A percentile compares a stretch with the other conserved stretches of the same genome.
Conservation (phyloP, 331 rosid species). For the Phaseolus coccineus region DNA sequence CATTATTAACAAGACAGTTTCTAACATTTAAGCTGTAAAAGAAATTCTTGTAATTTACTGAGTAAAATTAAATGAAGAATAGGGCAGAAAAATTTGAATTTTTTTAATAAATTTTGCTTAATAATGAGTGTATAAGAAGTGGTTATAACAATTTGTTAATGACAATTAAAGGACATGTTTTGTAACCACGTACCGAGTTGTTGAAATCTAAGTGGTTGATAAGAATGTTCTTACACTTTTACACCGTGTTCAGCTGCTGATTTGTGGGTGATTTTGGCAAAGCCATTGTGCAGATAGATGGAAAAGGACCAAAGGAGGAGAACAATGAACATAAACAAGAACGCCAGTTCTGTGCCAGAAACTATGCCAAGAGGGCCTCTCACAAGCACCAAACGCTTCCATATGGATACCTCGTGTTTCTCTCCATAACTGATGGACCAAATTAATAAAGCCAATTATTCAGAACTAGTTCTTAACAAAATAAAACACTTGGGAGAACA, state of each 20-base stretch:
- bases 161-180: background rate
- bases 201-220: slow-evolving; percentile 5
- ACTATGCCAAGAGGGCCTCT: slow-evolving; percentile 74
- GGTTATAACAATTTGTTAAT: background rate
- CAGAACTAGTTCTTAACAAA: background rate
- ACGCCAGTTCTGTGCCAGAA: slow-evolving; percentile 49
- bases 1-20: no score
- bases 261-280: slow-evolving; percentile 41
- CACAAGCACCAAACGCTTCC: slow-evolving; percentile 52
- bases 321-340: slow-evolving; percentile 59
- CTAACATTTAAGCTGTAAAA: no score
- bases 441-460: slow-evolving; percentile 17
- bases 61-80: no score
- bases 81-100: no score
- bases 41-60: no score
- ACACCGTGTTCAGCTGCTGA: slow-evolving; percentile 48
- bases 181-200: background rate
- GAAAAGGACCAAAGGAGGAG: slow-evolving; percentile 64
- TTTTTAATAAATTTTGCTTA: no score
- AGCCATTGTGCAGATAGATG: slow-evolving; percentile 31
- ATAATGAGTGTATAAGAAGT: no score
- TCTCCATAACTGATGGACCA: slow-evolving; percentile 11
- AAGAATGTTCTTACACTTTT: slow-evolving; percentile 54
- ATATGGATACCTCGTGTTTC: slow-evolving; percentile 14
- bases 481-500: background rate